Conservation (phyloP, 345 rosid genomes). For the Viola odorata region DNA sequence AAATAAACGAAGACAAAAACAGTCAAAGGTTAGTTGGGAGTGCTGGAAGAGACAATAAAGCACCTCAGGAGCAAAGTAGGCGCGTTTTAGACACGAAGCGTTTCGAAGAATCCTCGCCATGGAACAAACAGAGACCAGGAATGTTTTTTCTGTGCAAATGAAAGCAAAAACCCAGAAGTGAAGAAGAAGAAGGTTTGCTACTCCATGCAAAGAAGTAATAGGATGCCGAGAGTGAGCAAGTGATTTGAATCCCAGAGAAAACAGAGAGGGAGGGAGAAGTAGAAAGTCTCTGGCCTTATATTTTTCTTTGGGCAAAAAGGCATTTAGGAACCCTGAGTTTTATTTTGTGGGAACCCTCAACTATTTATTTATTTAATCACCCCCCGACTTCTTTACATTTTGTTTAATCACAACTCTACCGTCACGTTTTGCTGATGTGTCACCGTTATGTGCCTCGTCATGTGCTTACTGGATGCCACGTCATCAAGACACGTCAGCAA, state of each 20-base stretch:
- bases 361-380: too few relatives aligned
- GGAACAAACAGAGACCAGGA: constrained; percentile 4
- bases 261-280: neutral
- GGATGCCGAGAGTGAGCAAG: neutral
- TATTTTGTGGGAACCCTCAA: too few relatives aligned
- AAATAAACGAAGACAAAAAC: constrained; percentile 2
- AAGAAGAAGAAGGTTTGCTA: neutral
- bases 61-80: constrained; percentile 40
- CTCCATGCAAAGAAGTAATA: constrained; percentile 2
- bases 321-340: too few relatives aligned
- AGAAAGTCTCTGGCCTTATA: neutral
- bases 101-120: constrained; percentile 66
- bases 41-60: neutral
- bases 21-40: neutral
- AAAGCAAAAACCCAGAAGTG: neutral
- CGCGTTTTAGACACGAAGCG: constrained; percentile 33
- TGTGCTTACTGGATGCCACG: too few relatives aligned
- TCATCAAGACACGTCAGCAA: too few relatives aligned
- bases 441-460: too few relatives aligned
- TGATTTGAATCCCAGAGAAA: neutral
- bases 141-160: neutral
- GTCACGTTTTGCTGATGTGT: too few relatives aligned
- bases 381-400: too few relatives aligned
- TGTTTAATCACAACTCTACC: too few relatives aligned
- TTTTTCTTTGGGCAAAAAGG: too few relatives aligned